Percentiles rank a stretch among this genome's conserved stretches.
Conservation (phyloP, 495 filamentous ascomycete species). For the Barbatosphaeria neglecta region DNA sequence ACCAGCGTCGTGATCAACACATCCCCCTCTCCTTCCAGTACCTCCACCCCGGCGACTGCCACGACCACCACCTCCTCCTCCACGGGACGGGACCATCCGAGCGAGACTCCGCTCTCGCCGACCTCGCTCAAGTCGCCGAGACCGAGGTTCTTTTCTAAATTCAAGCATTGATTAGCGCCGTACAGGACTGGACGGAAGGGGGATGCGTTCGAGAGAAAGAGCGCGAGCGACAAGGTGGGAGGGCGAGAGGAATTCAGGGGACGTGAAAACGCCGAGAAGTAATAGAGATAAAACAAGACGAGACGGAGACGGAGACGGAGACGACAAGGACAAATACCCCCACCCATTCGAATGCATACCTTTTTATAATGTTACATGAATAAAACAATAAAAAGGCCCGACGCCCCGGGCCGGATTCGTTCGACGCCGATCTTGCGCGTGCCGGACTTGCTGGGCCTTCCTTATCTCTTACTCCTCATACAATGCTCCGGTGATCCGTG, state of each 20-base stretch:
- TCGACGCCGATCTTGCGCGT: too few relatives aligned
- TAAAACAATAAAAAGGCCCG: neutral
- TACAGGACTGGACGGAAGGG: neutral
- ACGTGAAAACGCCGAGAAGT: too few relatives aligned
- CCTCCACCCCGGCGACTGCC: too few relatives aligned
- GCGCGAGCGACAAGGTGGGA: neutral
- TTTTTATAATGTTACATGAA: neutral
- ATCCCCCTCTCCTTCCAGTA: too few relatives aligned
- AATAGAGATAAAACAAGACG: neutral
- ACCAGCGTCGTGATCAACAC: too few relatives aligned
- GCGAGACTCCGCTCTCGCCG: neutral
- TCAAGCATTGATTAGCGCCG: conserved; percentile 10
- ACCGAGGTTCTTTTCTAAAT: conserved; percentile 12
- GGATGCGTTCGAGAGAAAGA: neutral
- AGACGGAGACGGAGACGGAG: neutral
- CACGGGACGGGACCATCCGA: too few relatives aligned
- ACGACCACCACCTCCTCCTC: too few relatives aligned
- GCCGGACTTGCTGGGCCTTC: too few relatives aligned
- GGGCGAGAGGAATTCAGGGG: too few relatives aligned
- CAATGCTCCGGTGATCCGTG: too few relatives aligned
- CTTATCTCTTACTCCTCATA: too few relatives aligned
- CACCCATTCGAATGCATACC: neutral
- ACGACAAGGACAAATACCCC: neutral
- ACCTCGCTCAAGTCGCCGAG: conserved; percentile 8
- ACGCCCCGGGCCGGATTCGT: too few relatives aligned